phyloP scores from a whole-genome alignment of 225 moss, liverwort and hornwort genomes.

The Thuidium tamariscinum region DNA sequence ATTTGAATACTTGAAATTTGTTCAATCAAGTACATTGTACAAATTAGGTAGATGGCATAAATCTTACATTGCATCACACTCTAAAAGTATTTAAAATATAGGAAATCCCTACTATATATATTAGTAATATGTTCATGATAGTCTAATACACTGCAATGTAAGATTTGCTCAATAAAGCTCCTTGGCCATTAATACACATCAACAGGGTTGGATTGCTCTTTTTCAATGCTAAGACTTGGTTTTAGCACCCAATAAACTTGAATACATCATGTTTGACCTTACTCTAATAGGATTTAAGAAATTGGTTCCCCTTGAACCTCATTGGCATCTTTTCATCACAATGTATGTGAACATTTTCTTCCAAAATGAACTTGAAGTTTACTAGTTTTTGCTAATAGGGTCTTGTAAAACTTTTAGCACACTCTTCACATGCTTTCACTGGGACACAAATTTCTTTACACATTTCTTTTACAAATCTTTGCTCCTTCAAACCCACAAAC shows the following conservation, averaged over 20 bases:
- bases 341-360: too few species aligned
- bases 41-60: not conserved
- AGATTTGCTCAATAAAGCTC: not conserved
- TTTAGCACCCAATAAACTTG: not conserved
- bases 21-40: not conserved
- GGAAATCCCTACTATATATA: not conserved
- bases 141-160: not conserved
- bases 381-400: rapidly evolving
- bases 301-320: too few species aligned
- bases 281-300: rapidly evolving
- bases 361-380: not conserved
- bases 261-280: rapidly evolving
- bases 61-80: not conserved
- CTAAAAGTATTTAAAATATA: not conserved
- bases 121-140: not conserved
- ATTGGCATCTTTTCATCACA: rapidly evolving
- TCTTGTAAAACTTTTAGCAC: not conserved
- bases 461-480: too few species aligned
- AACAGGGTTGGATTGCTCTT: not conserved
- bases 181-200: not conserved
- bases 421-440: too few species aligned
- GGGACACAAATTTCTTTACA: too few species aligned
- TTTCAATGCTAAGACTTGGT: not conserved
- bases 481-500: too few species aligned
- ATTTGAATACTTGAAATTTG: not conserved